Evolutionary conservation across 2,329 filamentous ascomycete species (phyloP), one percentile per base, ranked within the genome.

Genomic region (Scytalidium lignicola): DNA sequence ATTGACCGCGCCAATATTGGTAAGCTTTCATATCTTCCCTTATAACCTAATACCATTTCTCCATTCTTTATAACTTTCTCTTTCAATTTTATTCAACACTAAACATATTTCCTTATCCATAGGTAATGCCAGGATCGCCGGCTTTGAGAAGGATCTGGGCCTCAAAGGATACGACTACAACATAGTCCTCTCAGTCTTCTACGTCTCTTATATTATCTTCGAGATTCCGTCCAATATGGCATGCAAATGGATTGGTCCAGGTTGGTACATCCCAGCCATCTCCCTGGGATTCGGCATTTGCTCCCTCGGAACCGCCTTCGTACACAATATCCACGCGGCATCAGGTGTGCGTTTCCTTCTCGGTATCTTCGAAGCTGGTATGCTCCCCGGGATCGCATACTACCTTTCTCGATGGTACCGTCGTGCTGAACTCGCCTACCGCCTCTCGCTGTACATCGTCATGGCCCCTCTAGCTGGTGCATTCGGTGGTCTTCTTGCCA

Each of bases 1-100:
- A 86, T 88, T 54, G 85, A 88, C 57, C 75, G 85, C n/a, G 82
- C 84, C 21, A 88, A 88, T 53, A 84, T 89, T 29, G 85, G 83
- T 83, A 60, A 60, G 69, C 42, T 9, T n/a, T 28, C 19, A n/a
- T 54, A 4, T 45, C 37, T 4, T 3, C 23, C 7, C 28, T n/a
- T 20, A 5, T 19, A 7, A 21, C 37, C 41, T 53, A 3, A 50
- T 47, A 32, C 40, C n/a, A 23, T 32, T 9, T 21, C 44, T n/a
- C n/a, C n/a, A n/a, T n/a, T n/a, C n/a, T n/a, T n/a, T n/a, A n/a
- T n/a, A n/a, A n/a, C n/a, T n/a, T n/a, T n/a, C n/a, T n/a, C n/a
- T n/a, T n/a, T n/a, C n/a, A n/a, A n/a, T n/a, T n/a, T n/a, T n/a
- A n/a, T n/a, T n/a, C n/a, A n/a, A n/a, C 23, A 26, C 23, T 26